These are phyloP conservation scores for Cardiospermum halicacabum DNA, from an alignment of 345 rosid species.

Conservation along the genomic window DNA sequence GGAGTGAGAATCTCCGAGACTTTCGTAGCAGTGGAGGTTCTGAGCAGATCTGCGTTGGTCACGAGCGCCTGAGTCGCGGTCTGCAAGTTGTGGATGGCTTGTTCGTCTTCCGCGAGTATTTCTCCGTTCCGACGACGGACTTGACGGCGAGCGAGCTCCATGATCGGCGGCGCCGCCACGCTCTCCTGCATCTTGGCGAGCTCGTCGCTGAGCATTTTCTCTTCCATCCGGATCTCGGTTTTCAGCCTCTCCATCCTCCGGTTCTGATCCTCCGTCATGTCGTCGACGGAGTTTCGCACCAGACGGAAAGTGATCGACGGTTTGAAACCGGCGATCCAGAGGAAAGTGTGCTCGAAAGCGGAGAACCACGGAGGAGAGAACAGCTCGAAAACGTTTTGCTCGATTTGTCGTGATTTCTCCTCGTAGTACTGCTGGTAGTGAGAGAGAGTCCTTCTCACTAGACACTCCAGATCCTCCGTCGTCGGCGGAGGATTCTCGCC, in stretches of 20 bases:
- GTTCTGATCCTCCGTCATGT: constrained; percentile 33
- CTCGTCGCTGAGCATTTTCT: constrained; percentile 29
- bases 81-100: constrained; percentile 11
- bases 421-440: constrained; percentile 44
- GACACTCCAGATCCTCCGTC: constrained; percentile 25
- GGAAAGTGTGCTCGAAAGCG: constrained; percentile 30
- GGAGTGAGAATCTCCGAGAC: constrained; percentile 38
- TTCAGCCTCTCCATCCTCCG: constrained; percentile 18
- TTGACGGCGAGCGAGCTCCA: constrained; percentile 13
- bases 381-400: constrained; percentile 24
- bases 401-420: constrained; percentile 29
- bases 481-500: constrained; percentile 1
- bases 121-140: constrained; percentile 3
- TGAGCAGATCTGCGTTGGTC: constrained; percentile 29
- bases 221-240: constrained; percentile 24
- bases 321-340: constrained; percentile 48
- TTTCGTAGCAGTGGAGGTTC: constrained; percentile 25
- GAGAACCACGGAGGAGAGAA: constrained; percentile 40
- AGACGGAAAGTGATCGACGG: constrained; percentile 33
- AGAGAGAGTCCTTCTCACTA: constrained; percentile 25
- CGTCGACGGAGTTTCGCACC: constrained; percentile 20
- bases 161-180: constrained; percentile 28
- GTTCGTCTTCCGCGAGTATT: background rate
- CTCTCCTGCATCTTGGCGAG: constrained; percentile 47
- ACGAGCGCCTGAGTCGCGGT: constrained; percentile 25